phyloP scores from a whole-genome alignment of 23 red algal species.

The Chondrus crispus region DNA sequence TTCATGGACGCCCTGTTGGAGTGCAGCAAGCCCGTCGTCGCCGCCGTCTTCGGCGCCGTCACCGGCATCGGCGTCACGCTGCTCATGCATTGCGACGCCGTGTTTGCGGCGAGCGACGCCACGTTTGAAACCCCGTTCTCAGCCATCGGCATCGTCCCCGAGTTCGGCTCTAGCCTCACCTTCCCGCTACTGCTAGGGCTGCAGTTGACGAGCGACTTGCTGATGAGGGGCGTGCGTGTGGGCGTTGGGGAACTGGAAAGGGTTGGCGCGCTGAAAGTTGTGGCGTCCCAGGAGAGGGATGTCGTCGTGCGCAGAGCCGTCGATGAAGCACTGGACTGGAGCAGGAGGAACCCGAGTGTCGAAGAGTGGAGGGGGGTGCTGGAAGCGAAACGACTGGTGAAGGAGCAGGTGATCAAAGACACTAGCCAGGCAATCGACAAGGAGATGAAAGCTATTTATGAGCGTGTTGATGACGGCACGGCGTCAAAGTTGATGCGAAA shows the following conservation, averaged over 20 bases:
- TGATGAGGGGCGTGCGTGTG: constrained; percentile 23
- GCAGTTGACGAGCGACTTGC: background rate
- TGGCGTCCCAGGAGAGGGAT: background rate
- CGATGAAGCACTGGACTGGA: background rate
- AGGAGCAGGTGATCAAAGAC: background rate
- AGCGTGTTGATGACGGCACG: background rate
- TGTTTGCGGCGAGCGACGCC: constrained; percentile 9
- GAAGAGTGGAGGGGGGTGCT: background rate
- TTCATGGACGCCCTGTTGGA: constrained; percentile 67
- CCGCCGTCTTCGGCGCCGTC: constrained; percentile 52
- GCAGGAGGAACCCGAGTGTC: background rate
- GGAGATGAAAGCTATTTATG: constrained; percentile 5
- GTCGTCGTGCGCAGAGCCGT: background rate
- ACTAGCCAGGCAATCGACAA: background rate
- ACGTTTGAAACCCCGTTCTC: constrained; percentile 65
- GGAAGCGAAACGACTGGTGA: constrained; percentile 11
- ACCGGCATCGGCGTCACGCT: constrained; percentile 69
- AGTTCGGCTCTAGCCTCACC: constrained; percentile 37
- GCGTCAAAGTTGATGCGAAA: background rate
- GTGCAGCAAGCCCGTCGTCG: constrained; percentile 46
- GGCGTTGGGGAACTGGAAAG: background rate
- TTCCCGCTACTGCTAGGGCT: background rate
- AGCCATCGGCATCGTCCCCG: constrained; percentile 14
- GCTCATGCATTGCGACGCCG: constrained; percentile 66
- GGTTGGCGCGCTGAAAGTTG: background rate